phyloP scores from a whole-genome alignment of 2,329 filamentous ascomycete genomes.

The Botryotinia narcissicola region DNA sequence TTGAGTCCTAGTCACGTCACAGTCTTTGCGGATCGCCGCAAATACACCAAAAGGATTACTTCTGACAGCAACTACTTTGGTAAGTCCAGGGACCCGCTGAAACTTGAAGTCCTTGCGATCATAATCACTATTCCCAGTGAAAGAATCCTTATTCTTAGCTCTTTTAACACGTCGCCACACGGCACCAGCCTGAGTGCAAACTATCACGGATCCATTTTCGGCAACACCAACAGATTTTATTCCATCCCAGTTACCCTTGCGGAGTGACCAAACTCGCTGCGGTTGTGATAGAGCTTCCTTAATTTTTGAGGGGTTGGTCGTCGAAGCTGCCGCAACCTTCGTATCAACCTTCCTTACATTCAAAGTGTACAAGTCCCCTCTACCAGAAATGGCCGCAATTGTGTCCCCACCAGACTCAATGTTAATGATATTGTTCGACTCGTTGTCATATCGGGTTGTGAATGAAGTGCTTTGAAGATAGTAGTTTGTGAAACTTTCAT shows the following conservation, averaged over 20 bases:
- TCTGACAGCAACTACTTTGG: slow-evolving; percentile 76
- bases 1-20: slow-evolving; percentile 71
- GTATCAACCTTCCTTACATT: slow-evolving; percentile 67
- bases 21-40: slow-evolving; percentile 81
- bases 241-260: slow-evolving; percentile 65
- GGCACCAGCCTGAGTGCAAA: slow-evolving; percentile 87
- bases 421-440: slow-evolving; percentile 67
- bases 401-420: slow-evolving; percentile 86
- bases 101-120: slow-evolving; percentile 93
- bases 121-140: slow-evolving; percentile 48
- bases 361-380: slow-evolving; percentile 86
- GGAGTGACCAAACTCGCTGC: slow-evolving; percentile 82
- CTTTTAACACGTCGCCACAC: slow-evolving; percentile 89
- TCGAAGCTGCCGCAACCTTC: slow-evolving; percentile 61
- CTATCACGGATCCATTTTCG: slow-evolving; percentile 90
- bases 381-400: slow-evolving; percentile 80
- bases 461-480: slow-evolving; percentile 65
- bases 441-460: slow-evolving; percentile 62
- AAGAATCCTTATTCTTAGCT: slow-evolving; percentile 70
- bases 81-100: slow-evolving; percentile 82
- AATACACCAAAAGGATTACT: slow-evolving; percentile 90
- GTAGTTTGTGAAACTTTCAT: slow-evolving; percentile 67
- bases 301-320: slow-evolving; percentile 90
- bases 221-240: slow-evolving; percentile 84
- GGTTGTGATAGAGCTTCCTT: slow-evolving; percentile 76